These are phyloP conservation scores for Hypoxylon lienhwacheense DNA, from an alignment of 495 filamentous ascomycete genomes.

Conservation along the genomic window DNA sequence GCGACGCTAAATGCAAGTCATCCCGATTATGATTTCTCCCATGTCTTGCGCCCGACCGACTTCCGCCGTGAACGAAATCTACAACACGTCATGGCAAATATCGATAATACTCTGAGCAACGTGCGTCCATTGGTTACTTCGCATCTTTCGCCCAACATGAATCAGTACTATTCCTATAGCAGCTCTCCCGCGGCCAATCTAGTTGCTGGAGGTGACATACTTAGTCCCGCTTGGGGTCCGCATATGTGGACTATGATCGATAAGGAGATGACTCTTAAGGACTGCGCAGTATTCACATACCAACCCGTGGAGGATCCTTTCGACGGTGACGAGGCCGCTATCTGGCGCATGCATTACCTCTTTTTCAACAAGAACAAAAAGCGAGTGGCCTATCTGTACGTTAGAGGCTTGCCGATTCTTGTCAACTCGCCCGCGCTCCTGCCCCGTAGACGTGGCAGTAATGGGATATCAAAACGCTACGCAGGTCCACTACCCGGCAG, in stretches of 20 bases:
- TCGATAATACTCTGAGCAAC: slow-evolving; percentile 84
- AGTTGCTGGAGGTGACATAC: slow-evolving; percentile 30
- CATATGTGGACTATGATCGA: slow-evolving; percentile 89
- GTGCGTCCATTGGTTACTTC: slow-evolving; percentile 63
- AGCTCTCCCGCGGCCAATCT: slow-evolving; percentile 37
- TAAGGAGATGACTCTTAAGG: slow-evolving; percentile 83
- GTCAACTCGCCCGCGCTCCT: slow-evolving; percentile 64
- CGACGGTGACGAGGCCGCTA: slow-evolving; percentile 84
- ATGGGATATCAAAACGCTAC: slow-evolving; percentile 44
- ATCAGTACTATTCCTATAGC: slow-evolving; percentile 29
- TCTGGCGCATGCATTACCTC: slow-evolving; percentile 96
- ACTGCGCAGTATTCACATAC: slow-evolving; percentile 85
- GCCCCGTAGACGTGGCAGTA: slow-evolving; percentile 33
- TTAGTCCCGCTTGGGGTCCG: slow-evolving; percentile 69
- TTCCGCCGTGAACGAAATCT: slow-evolving; percentile 79
- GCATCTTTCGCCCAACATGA: slow-evolving; percentile 28
- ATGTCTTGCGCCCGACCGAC: slow-evolving; percentile 81
- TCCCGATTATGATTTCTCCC: slow-evolving; percentile 96
- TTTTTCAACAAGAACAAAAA: slow-evolving; percentile 94
- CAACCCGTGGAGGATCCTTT: slow-evolving; percentile 81
- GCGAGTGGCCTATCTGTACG: slow-evolving; percentile 91
- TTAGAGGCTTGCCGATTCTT: slow-evolving; percentile 80
- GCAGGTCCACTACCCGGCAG: slow-evolving; percentile 37
- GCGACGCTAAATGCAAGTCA: slow-evolving; percentile 97
- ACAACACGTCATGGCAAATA: slow-evolving; percentile 73